Conservation (phyloP, 331 rosid species). For the Stylosanthes scabra region DNA sequence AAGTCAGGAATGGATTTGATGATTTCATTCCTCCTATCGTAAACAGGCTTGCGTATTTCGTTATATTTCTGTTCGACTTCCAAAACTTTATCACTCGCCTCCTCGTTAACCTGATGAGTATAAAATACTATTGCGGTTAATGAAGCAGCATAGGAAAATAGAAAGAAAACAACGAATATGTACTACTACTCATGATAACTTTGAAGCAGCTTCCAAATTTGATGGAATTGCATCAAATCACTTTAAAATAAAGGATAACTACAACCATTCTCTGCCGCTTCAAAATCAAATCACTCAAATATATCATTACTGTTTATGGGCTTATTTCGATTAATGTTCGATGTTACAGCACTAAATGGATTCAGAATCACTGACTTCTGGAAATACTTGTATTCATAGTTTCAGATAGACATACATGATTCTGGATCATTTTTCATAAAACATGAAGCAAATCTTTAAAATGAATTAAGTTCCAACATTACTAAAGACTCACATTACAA, state of each 20-base stretch:
- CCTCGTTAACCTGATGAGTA: conserved; percentile 66
- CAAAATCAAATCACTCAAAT: background rate
- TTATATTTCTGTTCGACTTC: conserved; percentile 85
- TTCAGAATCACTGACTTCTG: background rate
- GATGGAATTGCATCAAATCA: background rate
- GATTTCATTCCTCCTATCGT: conserved; percentile 69
- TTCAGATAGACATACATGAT: background rate
- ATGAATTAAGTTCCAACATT: background rate
- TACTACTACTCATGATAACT: background rate
- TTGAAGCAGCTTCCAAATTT: background rate
- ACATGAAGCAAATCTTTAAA: background rate
- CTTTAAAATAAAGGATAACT: background rate
- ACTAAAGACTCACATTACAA: background rate
- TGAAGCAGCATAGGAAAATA: conserved; percentile 19
- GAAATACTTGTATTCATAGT: conserved; percentile 3
- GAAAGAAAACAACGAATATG: background rate
- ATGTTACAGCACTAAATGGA: conserved; percentile 9
- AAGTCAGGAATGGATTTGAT: conserved; percentile 87
- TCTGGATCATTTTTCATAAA: background rate
- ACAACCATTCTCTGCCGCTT: background rate
- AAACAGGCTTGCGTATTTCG: conserved; percentile 79
- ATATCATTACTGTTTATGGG: background rate
- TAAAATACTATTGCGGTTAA: conserved; percentile 18
- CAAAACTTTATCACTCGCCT: conserved; percentile 71
- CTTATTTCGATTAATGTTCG: background rate